Percentiles rank a stretch among this genome's conserved stretches.
These are phyloP conservation scores for Pichia rugopelliculosa DNA, from an alignment of 805 yeast species.

Conservation along the genomic window DNA sequence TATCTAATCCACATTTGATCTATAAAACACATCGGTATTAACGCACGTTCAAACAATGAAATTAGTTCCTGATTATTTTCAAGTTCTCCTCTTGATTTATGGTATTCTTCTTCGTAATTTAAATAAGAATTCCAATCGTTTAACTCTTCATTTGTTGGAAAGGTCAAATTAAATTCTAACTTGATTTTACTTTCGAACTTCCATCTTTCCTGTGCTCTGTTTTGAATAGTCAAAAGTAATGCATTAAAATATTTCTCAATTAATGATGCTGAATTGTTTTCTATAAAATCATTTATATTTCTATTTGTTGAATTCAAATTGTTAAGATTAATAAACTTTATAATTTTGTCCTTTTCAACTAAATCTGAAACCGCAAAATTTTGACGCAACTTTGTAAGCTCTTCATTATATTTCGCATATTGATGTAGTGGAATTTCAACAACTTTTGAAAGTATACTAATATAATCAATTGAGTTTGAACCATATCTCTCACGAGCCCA, in stretches of 20 bases:
- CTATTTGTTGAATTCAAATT: conserved; percentile 3
- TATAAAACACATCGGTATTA: conserved; percentile 57
- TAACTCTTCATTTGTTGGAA: conserved; percentile 36
- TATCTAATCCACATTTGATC: conserved; percentile 67
- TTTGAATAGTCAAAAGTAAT: conserved; percentile 41
- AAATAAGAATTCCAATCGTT: conserved; percentile 59
- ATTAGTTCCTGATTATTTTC: conserved; percentile 26
- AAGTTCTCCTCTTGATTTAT: neutral
- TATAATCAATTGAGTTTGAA: conserved; percentile 31
- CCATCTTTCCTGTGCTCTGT: conserved; percentile 57
- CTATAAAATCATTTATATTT: conserved; percentile 5
- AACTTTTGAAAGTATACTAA: conserved; percentile 37
- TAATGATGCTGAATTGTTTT: conserved; percentile 18
- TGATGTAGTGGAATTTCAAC: conserved; percentile 72
- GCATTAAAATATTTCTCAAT: conserved; percentile 38
- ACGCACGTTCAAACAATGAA: conserved; percentile 61
- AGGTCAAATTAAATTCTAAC: conserved; percentile 48
- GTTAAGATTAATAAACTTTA: conserved; percentile 21
- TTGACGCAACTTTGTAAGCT: conserved; percentile 34
- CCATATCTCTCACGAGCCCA: conserved; percentile 40
- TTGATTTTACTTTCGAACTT: conserved; percentile 57
- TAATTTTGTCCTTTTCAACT: conserved; percentile 23
- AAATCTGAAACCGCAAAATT: conserved; percentile 29
- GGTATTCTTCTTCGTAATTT: conserved; percentile 33
- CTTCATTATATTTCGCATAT: conserved; percentile 67